Base-by-base conservation (phyloP, 768 basidiomycete genomes). In the Pleurotus giganteus region DNA sequence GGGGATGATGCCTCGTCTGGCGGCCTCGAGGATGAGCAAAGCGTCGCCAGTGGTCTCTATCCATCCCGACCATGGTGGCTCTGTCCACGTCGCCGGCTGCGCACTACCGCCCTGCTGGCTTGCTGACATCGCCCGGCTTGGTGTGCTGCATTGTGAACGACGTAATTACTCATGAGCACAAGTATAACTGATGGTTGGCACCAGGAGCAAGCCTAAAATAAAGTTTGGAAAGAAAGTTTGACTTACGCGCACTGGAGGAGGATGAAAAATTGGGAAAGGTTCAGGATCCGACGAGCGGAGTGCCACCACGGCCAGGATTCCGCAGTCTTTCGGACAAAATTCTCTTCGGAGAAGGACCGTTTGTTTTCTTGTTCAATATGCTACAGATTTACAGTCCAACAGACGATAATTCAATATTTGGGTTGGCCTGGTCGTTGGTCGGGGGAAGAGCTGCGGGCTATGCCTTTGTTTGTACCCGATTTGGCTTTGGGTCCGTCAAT, bases 41-140 rank as follows among this genome's bases (percentile, higher is more conserved):
- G 94, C 94, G 72, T 98, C 95, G 62, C 89, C 88, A 0, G 95
- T 97, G 3, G 93, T 91, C 67, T 94, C 92, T 75, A 98, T 92
- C 84, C 89, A 97, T 17, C 95, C 95, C 9, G 84, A 85, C 87
- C 91, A 95, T 1, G 93, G 94, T 0, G 93, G 93, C 58, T 92
- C 90, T 19, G 88, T 85, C 87, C 87, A 89, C n/a, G 82, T 76
- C 26, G 69, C 66, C 0, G 78, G 57, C 7, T 74, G 60, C 57
- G 64, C 46, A 27, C 46, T 29, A 29, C 46, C 46, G 26, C 46
- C 65, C 58, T 70, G 67, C 53, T 73, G 70, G 51, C 61, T 64
- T 52, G 63, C 63, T 47, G 75, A 76, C 76, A 78, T 79, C 44
- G 61, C 49, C 43, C 26, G 57, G 60, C 61, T 47, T 59, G 52